These are phyloP conservation scores for Epichloe gansuensis DNA, from an alignment of 2,329 filamentous ascomycete genomes.

Conservation along the genomic window DNA sequence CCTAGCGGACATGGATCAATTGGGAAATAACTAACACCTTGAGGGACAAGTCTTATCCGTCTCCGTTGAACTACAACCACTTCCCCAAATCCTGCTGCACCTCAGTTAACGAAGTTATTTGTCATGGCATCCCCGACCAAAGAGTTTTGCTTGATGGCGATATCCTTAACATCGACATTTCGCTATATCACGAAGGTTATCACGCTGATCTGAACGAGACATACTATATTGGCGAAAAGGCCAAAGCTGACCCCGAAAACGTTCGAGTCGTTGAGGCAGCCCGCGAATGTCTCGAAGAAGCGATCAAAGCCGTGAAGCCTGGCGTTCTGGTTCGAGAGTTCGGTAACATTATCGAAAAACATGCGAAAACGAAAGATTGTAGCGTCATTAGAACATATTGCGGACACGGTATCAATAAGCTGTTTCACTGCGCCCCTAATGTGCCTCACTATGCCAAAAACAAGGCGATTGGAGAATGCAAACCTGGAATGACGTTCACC, in stretches of 20 bases:
- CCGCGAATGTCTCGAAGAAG: constrained; percentile 77
- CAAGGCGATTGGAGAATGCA: constrained; percentile 88
- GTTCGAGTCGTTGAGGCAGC: constrained; percentile 86
- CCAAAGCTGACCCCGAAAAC: constrained; percentile 68
- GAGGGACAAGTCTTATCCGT: constrained; percentile 79
- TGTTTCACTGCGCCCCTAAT: constrained; percentile 90
- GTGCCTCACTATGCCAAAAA: constrained; percentile 98
- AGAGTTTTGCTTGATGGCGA: constrained; percentile 80
- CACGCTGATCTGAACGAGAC: constrained; percentile 97
- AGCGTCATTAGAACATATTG: constrained; percentile 93
- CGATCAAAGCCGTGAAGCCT: constrained; percentile 85
- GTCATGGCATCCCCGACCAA: constrained; percentile 94
- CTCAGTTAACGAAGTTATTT: constrained; percentile 93
- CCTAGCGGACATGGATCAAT: not conserved
- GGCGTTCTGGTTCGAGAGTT: constrained; percentile 87
- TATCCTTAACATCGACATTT: constrained; percentile 94
- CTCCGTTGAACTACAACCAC: constrained; percentile 85
- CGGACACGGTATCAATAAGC: constrained; percentile 83
- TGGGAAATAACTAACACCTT: not conserved
- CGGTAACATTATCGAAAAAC: constrained; percentile 89
- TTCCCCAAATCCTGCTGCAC: constrained; percentile 98
- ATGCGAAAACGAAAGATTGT: constrained; percentile 74
- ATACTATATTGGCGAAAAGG: constrained; percentile 90
- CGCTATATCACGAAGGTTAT: constrained; percentile 86
- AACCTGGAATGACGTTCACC: constrained; percentile 96